Percentiles rank a stretch among this genome's conserved stretches.
Conservation (phyloP, 1,139 yeast genomes). For the Yamadazyma siamensis region DNA sequence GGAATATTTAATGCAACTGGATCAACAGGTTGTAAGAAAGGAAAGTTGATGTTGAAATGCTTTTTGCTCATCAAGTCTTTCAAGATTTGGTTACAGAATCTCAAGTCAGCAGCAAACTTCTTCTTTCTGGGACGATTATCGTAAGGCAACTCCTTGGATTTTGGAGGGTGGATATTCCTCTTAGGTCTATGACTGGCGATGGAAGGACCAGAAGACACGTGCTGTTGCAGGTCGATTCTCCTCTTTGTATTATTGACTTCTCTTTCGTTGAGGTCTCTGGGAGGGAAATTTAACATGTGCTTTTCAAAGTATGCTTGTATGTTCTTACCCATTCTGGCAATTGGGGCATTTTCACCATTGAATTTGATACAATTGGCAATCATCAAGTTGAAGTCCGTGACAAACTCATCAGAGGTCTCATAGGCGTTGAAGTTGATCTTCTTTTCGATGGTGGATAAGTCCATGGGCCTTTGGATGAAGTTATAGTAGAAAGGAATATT, state of each 20-base stretch:
- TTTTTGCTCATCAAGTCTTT: slow-evolving; percentile 82
- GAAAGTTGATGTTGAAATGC: slow-evolving; percentile 80
- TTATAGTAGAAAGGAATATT: slow-evolving; percentile 91
- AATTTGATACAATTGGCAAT: slow-evolving; percentile 77
- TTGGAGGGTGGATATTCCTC: slow-evolving; percentile 95
- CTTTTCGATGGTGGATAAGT: slow-evolving; percentile 82
- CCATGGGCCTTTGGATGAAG: slow-evolving; percentile 87
- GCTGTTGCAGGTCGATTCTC: slow-evolving; percentile 27
- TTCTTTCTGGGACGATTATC: slow-evolving; percentile 89
- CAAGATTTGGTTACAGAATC: slow-evolving; percentile 78
- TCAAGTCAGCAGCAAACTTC: slow-evolving; percentile 85
- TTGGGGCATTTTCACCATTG: slow-evolving; percentile 80
- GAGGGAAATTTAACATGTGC: slow-evolving; percentile 90
- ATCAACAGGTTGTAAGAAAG: slow-evolving; percentile 92
- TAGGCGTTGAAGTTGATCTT: slow-evolving; percentile 72
- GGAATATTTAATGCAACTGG: slow-evolving; percentile 94
- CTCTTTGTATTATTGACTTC: slow-evolving; percentile 27
- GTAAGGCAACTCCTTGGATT: slow-evolving; percentile 88
- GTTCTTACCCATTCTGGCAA: slow-evolving; percentile 87
- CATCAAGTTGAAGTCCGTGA: slow-evolving; percentile 81
- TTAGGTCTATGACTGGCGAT: slow-evolving; percentile 71
- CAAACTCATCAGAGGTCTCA: slow-evolving; percentile 62
- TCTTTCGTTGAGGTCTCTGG: slow-evolving; percentile 55
- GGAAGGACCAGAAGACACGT: slow-evolving; percentile 26
- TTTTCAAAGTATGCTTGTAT: slow-evolving; percentile 91